Evolutionary conservation across 768 basidiomycete genomes (phyloP).

Genomic region (Tulasnella sp.): DNA sequence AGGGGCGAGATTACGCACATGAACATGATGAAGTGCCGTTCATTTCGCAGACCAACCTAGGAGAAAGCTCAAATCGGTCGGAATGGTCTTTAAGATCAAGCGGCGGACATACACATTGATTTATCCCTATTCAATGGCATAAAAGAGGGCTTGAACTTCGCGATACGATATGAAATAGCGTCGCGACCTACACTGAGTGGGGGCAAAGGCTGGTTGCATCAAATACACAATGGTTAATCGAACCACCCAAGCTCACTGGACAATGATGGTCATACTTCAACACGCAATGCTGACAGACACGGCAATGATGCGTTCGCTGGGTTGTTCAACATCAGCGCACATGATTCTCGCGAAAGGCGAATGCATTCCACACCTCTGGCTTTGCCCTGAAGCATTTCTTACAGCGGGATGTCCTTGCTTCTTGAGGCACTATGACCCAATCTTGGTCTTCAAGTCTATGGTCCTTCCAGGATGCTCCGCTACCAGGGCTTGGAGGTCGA

Average conservation of each 20-base stretch:
- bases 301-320: conserved; percentile 87
- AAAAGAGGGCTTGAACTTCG: neutral
- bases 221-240: neutral
- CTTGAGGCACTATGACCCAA: conserved; percentile 2
- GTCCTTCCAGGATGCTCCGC: conserved; percentile 40
- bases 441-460: conserved; percentile 16
- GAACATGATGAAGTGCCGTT: conserved; percentile 91
- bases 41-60: conserved; percentile 75
- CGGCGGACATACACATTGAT: conserved; percentile 56
- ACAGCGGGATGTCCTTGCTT: conserved; percentile 11
- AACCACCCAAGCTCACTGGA: conserved; percentile 45
- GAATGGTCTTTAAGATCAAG: neutral
- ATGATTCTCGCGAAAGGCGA: neutral
- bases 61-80: neutral
- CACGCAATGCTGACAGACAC: conserved; percentile 80
- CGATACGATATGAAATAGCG: neutral
- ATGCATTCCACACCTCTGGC: conserved; percentile 53
- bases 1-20: conserved; percentile 42
- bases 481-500: conserved; percentile 25
- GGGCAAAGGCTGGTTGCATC: neutral
- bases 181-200: conserved; percentile 24
- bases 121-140: conserved; percentile 58
- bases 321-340: conserved; percentile 12
- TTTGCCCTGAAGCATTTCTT: conserved; percentile 52
- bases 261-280: conserved; percentile 88